Base-by-base conservation (phyloP, 2,329 filamentous ascomycete genomes). In the Nigrograna mackinnonii region DNA sequence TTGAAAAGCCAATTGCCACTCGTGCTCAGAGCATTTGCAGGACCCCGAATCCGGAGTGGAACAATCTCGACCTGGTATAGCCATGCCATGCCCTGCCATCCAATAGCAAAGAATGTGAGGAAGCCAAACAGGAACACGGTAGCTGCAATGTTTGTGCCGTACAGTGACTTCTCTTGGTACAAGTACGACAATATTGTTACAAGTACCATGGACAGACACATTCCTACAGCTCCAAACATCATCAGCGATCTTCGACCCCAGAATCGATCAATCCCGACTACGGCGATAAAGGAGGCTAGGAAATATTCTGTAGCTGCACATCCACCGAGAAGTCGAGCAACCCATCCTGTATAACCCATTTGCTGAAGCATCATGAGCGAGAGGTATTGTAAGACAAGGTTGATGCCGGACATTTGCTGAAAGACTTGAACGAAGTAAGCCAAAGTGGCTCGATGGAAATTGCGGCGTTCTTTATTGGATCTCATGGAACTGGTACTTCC, bases 21-120 rank as follows among this genome's bases (percentile, higher is more conserved):
- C 9, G 90, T 95, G 36, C 89, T 91, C 32, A 95, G 79, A 56
- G 81, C 90, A 46, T 95, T 89, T 73, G 90, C 90, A 47, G 89
- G 87, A 18, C 90, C 88, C 62, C 91, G 87, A 71, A 95, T 91
- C 49, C 88, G 87, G 42, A 95, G 80, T 39, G 90, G 89, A 78
- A 87, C 95, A 69, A 94, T 86, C 75, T 95, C 90, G 62, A 90
- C 90, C 59, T 64, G 64, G 33, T 72, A 73, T 6, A 66, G 44
- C 64, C 64, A 94, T 86, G 62, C 94, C 80, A 59, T 78, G 68
- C 80, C 79, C 77, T 55, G 79, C 90, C 89, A 95, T 51, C 89
- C 95, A 48, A 82, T 84, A 44, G 89, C 90, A 65, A 95, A 95
- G 78, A 86, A 94, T 77, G 89, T 89, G 74, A 95, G 90, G 77